Evolutionary conservation across 345 rosid species (phyloP).

Genomic region (Syzygium aromaticum): DNA sequence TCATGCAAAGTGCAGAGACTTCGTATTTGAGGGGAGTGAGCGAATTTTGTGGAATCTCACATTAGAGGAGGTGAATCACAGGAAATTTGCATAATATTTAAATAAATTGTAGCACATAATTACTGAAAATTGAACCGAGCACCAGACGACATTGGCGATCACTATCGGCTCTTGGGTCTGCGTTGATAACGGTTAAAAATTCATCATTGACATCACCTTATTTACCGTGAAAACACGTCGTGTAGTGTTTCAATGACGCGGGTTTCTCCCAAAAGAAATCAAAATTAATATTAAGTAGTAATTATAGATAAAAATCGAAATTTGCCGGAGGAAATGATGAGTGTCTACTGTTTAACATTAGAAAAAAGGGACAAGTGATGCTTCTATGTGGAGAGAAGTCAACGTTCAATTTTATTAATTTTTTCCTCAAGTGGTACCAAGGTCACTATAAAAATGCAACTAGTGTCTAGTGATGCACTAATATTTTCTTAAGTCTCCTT

Average conservation of each 20-base stretch:
- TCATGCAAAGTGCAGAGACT: not conserved
- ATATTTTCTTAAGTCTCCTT: not conserved
- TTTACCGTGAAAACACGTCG: not conserved
- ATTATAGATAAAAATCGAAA: not conserved
- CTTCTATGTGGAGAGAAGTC: not conserved
- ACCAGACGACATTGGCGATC: accelerated
- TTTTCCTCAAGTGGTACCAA: not conserved
- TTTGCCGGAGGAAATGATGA: not conserved
- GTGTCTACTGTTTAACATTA: not conserved
- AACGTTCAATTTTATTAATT: not conserved
- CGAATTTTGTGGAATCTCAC: not conserved
- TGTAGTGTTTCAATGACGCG: accelerated
- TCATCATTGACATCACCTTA: not conserved
- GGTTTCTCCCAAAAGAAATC: not conserved
- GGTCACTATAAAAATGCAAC: not conserved
- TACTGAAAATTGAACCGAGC: not conserved
- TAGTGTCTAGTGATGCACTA: not conserved
- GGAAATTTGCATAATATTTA: not conserved
- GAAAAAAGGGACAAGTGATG: not conserved
- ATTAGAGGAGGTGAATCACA: not conserved
- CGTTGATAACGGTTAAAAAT: not conserved
- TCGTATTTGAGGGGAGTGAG: not conserved
- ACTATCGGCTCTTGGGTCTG: not conserved
- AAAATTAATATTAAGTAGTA: not conserved
- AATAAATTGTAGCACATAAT: not conserved